Conservation (phyloP, 2,329 filamentous ascomycete genomes). For the Epichloe scottii region DNA sequence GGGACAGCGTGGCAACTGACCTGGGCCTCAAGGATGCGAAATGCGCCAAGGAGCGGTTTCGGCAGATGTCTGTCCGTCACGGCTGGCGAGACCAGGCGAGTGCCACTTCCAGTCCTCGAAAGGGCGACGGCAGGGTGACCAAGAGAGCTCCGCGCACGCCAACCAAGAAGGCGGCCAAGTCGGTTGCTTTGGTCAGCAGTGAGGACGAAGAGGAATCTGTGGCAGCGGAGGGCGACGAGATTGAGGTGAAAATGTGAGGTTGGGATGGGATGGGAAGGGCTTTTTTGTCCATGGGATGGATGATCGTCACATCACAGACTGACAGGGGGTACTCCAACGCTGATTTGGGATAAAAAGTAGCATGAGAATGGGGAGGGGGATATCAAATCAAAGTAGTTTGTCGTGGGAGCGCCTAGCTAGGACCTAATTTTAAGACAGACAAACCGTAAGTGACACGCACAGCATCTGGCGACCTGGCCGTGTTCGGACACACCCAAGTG, state of each 20-base stretch:
- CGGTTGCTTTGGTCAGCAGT: conserved; percentile 5
- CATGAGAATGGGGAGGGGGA: not conserved
- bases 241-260: conserved; percentile 5
- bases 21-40: conserved; percentile 27
- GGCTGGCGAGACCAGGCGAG: conserved; percentile 21
- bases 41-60: conserved; percentile 29
- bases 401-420: too few relatives aligned
- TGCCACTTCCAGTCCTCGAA: conserved; percentile 14
- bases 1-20: conserved; percentile 23
- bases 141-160: conserved; percentile 19
- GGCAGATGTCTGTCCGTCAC: conserved; percentile 27
- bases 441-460: not conserved
- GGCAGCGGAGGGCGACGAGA: conserved; percentile 8
- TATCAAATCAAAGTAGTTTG: not conserved
- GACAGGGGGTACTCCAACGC: not conserved
- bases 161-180: conserved; percentile 19
- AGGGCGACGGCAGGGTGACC: conserved; percentile 17
- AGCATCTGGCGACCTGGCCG: not conserved
- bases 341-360: not conserved
- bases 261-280: not conserved
- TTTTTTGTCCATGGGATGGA: not conserved
- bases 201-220: conserved; percentile 6
- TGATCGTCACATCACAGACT: not conserved
- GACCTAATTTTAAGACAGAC: not conserved
- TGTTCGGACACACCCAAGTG: not conserved